Evolutionary conservation across 768 basidiomycete genomes (phyloP), one percentile per base, ranked within the genome.

Genomic region (Holtermanniella nyarrowii): DNA sequence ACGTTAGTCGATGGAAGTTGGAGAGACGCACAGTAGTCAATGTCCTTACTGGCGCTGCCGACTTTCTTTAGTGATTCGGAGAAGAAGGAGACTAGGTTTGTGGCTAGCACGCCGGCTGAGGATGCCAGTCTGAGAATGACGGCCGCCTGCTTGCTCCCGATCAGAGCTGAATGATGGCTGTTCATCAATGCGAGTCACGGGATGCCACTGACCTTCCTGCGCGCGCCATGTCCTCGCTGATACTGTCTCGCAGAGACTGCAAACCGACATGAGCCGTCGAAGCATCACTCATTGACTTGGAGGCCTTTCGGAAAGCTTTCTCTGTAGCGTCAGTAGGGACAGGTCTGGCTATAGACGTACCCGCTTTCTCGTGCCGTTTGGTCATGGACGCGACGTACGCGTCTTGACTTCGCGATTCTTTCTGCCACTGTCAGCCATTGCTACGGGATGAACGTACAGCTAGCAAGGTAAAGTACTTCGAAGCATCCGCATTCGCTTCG

Each of bases 261-360:
- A 60, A 40, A 22, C 53, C 55, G 1, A 49, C 47, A 27, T 57
- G 56, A 7, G 56, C 53, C 21, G 31, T 41, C n/a, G 59, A 50
- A 18, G 56, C 42, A 14, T 54, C 59, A 10, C 46, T 24, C 24
- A 54, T 31, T 12, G 26, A 31, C 40, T 57, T 56, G 7, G 59
- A 50, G 4, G 53, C 55, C 44, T 60, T 60, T 18, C 47, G 16
- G 44, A 56, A 60, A 10, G 59, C 59, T 44, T 60, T 60, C 37
- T 57, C 58, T 53, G 37, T 22, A n/a, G 14, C 20, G n/a, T 46
- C 22, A 18, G 16, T 26, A 46, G 45, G 16, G 7, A 20, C 18
- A 20, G 45, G 11, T 26, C 7, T 21, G 11, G 45, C 10, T 7
- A 20, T 7, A 18, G 22, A 26, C 4, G n/a, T 21, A 42, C 50